Conservation (phyloP, 2,329 filamentous ascomycete genomes). For the Phoma sp. region DNA sequence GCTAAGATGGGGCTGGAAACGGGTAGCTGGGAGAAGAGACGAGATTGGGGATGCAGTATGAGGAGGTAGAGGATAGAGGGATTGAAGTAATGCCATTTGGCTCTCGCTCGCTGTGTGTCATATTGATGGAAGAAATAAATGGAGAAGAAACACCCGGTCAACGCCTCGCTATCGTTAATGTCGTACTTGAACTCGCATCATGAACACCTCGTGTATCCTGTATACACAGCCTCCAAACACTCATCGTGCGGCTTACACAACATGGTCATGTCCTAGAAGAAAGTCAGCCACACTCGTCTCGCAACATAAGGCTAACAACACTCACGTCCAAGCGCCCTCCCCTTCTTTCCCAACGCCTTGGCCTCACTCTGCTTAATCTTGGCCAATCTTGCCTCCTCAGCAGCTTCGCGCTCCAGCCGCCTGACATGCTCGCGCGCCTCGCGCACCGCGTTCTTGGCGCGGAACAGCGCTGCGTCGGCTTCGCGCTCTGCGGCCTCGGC, state of each 20-base stretch:
- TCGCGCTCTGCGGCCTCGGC: slow-evolving; percentile 70
- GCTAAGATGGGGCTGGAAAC: no score
- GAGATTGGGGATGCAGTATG: no score
- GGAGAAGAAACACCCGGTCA: neutral
- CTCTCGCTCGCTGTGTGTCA: no score
- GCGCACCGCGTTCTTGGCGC: slow-evolving; percentile 64
- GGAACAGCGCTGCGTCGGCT: slow-evolving; percentile 67
- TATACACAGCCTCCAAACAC: no score
- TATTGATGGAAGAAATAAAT: neutral
- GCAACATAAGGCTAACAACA: slow-evolving; percentile 26
- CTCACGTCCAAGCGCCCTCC: slow-evolving; percentile 72
- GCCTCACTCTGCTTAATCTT: slow-evolving; percentile 74
- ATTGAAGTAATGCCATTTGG: no score
- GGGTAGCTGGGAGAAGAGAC: no score
- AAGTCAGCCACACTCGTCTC: neutral
- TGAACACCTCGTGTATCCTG: neutral
- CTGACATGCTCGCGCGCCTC: slow-evolving; percentile 70
- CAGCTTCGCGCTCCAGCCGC: slow-evolving; percentile 68
- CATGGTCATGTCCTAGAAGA: slow-evolving; percentile 22
- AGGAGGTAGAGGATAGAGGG: no score
- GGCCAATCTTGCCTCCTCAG: slow-evolving; percentile 58
- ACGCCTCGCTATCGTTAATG: slow-evolving; percentile 2
- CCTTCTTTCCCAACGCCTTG: slow-evolving; percentile 69
- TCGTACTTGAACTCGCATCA: neutral
- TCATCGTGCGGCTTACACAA: neutral